Percentiles rank a stretch among this genome's conserved stretches.
Evolutionary conservation across 192 early-diverging fungal species (phyloP).

Genomic region (Coemansia sp.): DNA sequence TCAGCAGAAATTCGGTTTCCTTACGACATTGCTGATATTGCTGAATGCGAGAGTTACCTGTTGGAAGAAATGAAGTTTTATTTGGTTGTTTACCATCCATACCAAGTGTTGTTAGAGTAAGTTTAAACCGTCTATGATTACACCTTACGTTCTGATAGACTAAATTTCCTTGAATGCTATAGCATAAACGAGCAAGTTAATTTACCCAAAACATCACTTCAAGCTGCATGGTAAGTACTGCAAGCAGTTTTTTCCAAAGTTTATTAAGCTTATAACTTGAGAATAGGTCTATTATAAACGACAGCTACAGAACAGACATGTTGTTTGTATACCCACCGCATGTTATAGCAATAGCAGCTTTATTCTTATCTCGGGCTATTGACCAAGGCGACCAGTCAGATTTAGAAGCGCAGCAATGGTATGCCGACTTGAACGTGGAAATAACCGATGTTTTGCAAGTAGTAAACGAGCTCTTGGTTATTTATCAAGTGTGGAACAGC

Average conservation of each 20-base stretch:
- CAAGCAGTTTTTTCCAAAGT: not conserved
- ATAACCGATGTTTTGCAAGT: conserved; percentile 72
- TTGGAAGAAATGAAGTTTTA: conserved; percentile 90
- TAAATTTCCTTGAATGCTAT: not conserved
- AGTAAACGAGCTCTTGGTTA: conserved; percentile 68
- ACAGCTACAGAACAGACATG: conserved; percentile 69
- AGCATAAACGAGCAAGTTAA: conserved; percentile 37
- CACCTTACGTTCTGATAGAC: not conserved
- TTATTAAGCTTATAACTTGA: no score
- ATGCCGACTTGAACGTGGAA: conserved; percentile 77
- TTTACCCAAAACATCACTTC: conserved; percentile 39
- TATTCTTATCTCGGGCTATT: conserved; percentile 61
- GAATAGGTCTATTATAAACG: conserved; percentile 1
- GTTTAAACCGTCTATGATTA: conserved; percentile 17
- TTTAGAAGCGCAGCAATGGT: conserved; percentile 72
- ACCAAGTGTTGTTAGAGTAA: conserved; percentile 69
- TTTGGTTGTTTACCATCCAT: conserved; percentile 85
- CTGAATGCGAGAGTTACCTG: conserved; percentile 91
- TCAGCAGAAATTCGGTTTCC: conserved; percentile 43
- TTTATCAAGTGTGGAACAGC: conserved; percentile 68
- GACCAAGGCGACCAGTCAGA: conserved; percentile 45
- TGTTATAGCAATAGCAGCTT: conserved; percentile 77
- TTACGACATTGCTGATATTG: conserved; percentile 74
- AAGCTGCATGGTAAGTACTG: conserved; percentile 54
- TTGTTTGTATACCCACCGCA: conserved; percentile 85